Evolutionary conservation across 164 flowering plant genomes (phyloP), one percentile per base, ranked within the genome.

Genomic region (Vitis rotundifolia): DNA sequence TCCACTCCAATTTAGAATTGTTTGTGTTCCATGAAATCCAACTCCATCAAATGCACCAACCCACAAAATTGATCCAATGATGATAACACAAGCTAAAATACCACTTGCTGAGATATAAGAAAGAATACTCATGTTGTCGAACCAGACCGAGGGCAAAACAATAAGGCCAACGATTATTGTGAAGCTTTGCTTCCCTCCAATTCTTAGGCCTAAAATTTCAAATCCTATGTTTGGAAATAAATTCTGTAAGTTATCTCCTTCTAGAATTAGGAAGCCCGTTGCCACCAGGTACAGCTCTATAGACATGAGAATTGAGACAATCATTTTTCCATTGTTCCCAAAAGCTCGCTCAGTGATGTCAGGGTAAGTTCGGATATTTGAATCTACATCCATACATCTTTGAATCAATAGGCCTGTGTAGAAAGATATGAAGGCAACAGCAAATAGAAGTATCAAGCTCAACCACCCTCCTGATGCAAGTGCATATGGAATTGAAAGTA

Each of bases 231-330:
- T 5, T 18, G 72, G 72, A 9, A 62, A 68, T 48, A 68, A 19
- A 49, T 68, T 74, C 11, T 57, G 63, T n/a, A 74, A 59, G 54
- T 68, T 74, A 65, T 74, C 77, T 2, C 77, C 77, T 74, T 68
- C 77, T 3, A 74, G 44, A 7, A 74, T 68, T 15, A 74, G 44
- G 29, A 74, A 49, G 8, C 62, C 72, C 0, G 71, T 69, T 8
- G 77, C 77, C 3, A 74, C 64, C 15, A 68, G 53, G 31, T 68
- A 74, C 53, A 68, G 77, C 61, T 68, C 77, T 2, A 69, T 12
- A 49, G 16, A 74, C 22, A 28, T 37, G 54, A 74, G 64, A 37
- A 74, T 5, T 19, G 72, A 68, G 9, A 62, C 62, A 3, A 74
- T 10, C 11, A 69, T 13, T 28, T 65, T 26, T 3, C 77, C 77